Percentiles rank a stretch among this genome's conserved stretches.
Conservation (phyloP, 2,329 filamentous ascomycete species). For the Arthroderma sp. region DNA sequence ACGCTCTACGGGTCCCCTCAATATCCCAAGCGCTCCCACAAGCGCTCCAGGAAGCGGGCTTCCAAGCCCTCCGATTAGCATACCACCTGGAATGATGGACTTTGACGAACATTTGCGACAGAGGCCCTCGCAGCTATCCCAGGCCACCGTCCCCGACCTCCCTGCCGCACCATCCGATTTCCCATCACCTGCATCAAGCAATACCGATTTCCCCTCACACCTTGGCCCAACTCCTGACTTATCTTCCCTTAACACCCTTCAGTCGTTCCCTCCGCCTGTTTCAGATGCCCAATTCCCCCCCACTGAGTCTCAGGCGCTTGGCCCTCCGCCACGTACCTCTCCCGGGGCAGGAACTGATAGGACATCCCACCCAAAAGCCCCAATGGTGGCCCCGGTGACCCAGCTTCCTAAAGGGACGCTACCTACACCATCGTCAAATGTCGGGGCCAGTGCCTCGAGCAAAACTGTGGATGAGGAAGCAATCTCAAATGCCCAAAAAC, state of each 20-base stretch:
- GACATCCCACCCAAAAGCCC: slow-evolving; percentile 6
- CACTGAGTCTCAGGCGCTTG: slow-evolving; percentile 17
- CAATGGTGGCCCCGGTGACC: slow-evolving; percentile 5
- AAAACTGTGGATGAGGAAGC: slow-evolving; percentile 54
- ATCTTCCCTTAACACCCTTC: slow-evolving; percentile 22
- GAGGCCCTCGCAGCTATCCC: slow-evolving; percentile 21
- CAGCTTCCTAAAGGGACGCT: neutral
- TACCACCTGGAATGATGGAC: slow-evolving; percentile 13
- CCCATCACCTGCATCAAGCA: slow-evolving; percentile 17
- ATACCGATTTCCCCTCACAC: slow-evolving; percentile 12
- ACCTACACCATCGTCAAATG: slow-evolving; percentile 11
- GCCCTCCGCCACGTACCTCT: slow-evolving; percentile 14
- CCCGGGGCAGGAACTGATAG: slow-evolving; percentile 1
- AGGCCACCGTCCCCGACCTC: slow-evolving; percentile 23
- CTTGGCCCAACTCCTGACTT: slow-evolving; percentile 11
- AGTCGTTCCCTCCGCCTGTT: slow-evolving; percentile 32
- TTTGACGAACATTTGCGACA: slow-evolving; percentile 13
- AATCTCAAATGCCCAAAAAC: slow-evolving; percentile 75
- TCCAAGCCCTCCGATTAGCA: slow-evolving; percentile 13
- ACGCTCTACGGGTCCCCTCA: neutral
- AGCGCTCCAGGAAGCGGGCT: slow-evolving; percentile 17
- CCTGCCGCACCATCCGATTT: slow-evolving; percentile 31
- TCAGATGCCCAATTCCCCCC: slow-evolving; percentile 16
- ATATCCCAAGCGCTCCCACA: slow-evolving; percentile 13
- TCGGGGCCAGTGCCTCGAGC: slow-evolving; percentile 14